Base-by-base conservation (phyloP, 139 green algal species). In the Coelastrella sp. region DNA sequence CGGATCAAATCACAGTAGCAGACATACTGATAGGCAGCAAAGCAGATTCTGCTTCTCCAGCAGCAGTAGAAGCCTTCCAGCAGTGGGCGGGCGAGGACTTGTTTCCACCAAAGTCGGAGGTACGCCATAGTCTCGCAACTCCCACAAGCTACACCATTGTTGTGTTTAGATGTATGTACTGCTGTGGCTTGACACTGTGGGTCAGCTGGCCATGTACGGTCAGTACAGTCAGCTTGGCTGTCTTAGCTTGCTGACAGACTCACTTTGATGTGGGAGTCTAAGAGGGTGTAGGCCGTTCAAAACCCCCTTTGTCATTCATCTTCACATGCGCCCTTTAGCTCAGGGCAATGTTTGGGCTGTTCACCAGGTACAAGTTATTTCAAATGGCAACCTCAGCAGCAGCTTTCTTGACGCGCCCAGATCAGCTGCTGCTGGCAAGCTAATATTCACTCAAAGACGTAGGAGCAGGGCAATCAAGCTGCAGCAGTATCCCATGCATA, bases 1-100 rank as follows among this genome's bases (percentile, higher is more conserved):
- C 45, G 43, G 80, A 89, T 50, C 91, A 94, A 64, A 63, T 94
- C 17, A 90, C 85, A 35, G 72, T 91, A 0, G 89, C 91, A 27
- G 88, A 94, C 25, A 53, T 94, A 23, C 27, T 94, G 41, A 83
- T 94, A 11, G 91, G 89, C 2, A 84, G 72, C 51, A 94, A 94
- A 68, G 89, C 86, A 23, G 91, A 94, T 74, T 45, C 88, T 69
- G 68, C 50, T 50, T 60, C 32, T 21, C 13, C 3, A 21, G 34
- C 32, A 34, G 80, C 66, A 37, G 48, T 38, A 25, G 80, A 59
- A 23, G 38, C 41, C 5, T 41, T 81, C 4, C 9, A 72, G 34
- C 48, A 32, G 32, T 59, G 43, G 83, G 72, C 60, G 15, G 25
- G 37, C 51, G 35, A 53, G 0, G 25, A 84, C n/a, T 85, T 92